Percentiles rank a stretch among this genome's conserved stretches.
phyloP scores from a whole-genome alignment of 495 filamentous ascomycete genomes.

The Amorphotheca resinae region DNA sequence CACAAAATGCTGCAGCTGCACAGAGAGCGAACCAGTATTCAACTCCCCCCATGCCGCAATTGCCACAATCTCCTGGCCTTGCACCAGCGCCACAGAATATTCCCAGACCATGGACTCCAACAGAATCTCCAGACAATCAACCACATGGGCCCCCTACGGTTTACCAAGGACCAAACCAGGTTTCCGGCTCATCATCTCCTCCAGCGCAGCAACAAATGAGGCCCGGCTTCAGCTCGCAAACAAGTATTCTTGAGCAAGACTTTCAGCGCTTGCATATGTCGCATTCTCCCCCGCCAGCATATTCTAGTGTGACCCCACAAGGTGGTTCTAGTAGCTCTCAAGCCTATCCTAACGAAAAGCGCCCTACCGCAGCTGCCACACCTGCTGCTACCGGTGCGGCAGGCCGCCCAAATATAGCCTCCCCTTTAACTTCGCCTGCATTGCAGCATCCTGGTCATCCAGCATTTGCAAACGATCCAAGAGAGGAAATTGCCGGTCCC shows the following conservation, averaged over 20 bases:
- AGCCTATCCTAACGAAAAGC: slow-evolving; percentile 70
- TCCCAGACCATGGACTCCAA: slow-evolving; percentile 86
- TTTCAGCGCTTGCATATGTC: slow-evolving; percentile 77
- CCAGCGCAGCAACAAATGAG: slow-evolving; percentile 20
- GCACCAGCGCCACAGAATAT: slow-evolving; percentile 31
- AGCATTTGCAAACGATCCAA: slow-evolving; percentile 73
- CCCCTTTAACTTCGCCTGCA: slow-evolving; percentile 31
- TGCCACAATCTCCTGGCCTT: slow-evolving; percentile 24
- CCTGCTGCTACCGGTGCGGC: slow-evolving; percentile 13
- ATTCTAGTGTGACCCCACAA: slow-evolving; percentile 59
- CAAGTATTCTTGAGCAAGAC: slow-evolving; percentile 58
- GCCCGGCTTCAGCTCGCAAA: slow-evolving; percentile 22
- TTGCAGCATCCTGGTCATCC: slow-evolving; percentile 53
- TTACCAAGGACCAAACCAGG: slow-evolving; percentile 69
- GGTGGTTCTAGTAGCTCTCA: slow-evolving; percentile 29
- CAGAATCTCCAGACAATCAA: slow-evolving; percentile 75
- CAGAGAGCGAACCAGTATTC: slow-evolving; percentile 66
- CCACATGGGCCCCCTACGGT: slow-evolving; percentile 88
- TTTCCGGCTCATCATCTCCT: slow-evolving; percentile 26
- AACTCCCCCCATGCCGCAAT: slow-evolving; percentile 28
- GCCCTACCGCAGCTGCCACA: slow-evolving; percentile 13
- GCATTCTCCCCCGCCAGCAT: slow-evolving; percentile 81
- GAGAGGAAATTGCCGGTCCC: slow-evolving; percentile 23
- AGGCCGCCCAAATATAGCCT: slow-evolving; percentile 15
- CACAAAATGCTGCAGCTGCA: slow-evolving; percentile 70